These are phyloP conservation scores for Pulveroboletus sp. DNA, from an alignment of 768 basidiomycete species.

Conservation along the genomic window DNA sequence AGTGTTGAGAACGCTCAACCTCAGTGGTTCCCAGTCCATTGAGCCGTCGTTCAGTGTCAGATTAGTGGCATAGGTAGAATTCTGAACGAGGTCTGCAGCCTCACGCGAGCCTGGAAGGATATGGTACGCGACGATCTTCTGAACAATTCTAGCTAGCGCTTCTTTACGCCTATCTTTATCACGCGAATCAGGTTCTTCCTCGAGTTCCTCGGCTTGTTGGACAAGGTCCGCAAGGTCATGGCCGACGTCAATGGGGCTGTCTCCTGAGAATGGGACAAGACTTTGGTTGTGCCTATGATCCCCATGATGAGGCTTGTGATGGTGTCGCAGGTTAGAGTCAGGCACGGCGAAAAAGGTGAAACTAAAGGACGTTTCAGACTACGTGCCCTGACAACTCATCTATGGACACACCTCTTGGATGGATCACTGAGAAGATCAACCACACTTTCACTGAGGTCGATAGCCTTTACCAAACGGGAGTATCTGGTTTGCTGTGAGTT, in stretches of 20 bases:
- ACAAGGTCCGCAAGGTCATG: constrained; percentile 6
- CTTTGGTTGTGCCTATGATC: neutral
- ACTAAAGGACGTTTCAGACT: neutral
- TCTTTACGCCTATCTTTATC: constrained; percentile 49
- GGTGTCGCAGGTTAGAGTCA: neutral
- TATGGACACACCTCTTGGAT: constrained; percentile 6
- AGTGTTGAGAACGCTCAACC: constrained; percentile 37
- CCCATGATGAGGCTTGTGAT: neutral
- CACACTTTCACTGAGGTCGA: constrained; percentile 13
- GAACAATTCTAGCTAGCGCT: constrained; percentile 51
- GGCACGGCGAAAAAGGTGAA: constrained; percentile 15
- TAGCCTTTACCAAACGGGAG: constrained; percentile 10
- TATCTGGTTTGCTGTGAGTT: constrained; percentile 3
- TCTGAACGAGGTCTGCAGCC: constrained; percentile 40
- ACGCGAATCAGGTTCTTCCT: constrained; percentile 38
- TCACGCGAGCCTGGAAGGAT: constrained; percentile 38
- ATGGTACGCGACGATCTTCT: constrained; percentile 44
- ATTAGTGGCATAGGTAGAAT: constrained; percentile 50
- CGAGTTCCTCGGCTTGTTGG: constrained; percentile 32
- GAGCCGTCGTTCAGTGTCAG: constrained; percentile 39
- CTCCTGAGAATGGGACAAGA: neutral
- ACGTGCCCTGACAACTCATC: neutral
- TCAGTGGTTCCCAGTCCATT: constrained; percentile 41
- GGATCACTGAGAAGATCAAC: constrained; percentile 9
- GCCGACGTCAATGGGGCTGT: neutral